Evolutionary conservation across 2,329 filamentous ascomycete species (phyloP).

Genomic region (Aspergillus udagawae): DNA sequence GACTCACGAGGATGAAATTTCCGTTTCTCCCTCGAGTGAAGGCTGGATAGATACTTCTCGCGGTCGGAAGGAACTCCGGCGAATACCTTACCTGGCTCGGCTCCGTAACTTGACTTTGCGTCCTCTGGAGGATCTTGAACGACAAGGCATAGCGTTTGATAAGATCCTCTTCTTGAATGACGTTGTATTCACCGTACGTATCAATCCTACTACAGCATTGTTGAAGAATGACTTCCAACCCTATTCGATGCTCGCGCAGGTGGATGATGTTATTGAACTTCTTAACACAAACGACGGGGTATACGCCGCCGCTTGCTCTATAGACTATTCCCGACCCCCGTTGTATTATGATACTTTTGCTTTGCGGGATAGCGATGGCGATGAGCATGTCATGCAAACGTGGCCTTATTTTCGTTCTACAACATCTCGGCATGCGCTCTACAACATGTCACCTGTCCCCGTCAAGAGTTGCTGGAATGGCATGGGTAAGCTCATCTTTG

Average conservation of each 20-base stretch:
- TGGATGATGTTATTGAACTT: constrained; percentile 52
- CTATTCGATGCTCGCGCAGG: constrained; percentile 17
- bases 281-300: constrained; percentile 55
- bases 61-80: constrained; percentile 53
- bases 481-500: constrained; percentile 42
- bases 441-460: constrained; percentile 50
- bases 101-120: constrained; percentile 62
- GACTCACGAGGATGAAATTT: constrained; percentile 57
- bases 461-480: constrained; percentile 69
- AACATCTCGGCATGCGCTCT: constrained; percentile 52
- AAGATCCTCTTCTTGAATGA: constrained; percentile 57
- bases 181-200: constrained; percentile 40
- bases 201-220: background rate
- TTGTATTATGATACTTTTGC: constrained; percentile 73
- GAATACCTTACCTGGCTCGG: constrained; percentile 65
- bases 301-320: constrained; percentile 66
- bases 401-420: constrained; percentile 54
- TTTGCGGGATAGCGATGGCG: constrained; percentile 62
- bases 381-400: constrained; percentile 59
- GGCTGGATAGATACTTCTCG: constrained; percentile 63
- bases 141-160: constrained; percentile 52
- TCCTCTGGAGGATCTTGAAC: constrained; percentile 52
- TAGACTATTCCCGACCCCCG: constrained; percentile 66
- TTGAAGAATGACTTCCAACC: constrained; percentile 11
- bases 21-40: constrained; percentile 38